Percentiles rank a stretch among this genome's conserved stretches.
Conservation (phyloP, 1,284 basidiomycete genomes). For the Pseudozyma flocculosa region DNA sequence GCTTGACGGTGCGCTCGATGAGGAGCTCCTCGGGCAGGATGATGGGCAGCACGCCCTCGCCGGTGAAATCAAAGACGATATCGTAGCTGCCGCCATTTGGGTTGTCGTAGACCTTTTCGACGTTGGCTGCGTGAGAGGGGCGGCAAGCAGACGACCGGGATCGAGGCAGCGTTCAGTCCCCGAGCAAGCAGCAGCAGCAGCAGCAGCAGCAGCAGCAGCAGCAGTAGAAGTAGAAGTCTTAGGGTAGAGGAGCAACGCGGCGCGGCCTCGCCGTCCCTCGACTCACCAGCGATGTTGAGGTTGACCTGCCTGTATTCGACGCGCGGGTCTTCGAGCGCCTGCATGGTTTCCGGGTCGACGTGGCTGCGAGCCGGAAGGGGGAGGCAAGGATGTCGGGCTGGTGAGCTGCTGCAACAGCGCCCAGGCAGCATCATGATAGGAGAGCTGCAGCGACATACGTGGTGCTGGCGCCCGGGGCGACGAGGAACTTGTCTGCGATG, state of each 20-base stretch:
- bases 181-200: too few relatives aligned
- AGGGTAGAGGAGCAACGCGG: too few relatives aligned
- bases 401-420: too few relatives aligned
- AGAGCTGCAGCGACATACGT: conserved; percentile 7
- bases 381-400: too few relatives aligned
- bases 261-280: too few relatives aligned
- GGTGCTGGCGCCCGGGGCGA: conserved; percentile 18
- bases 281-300: conserved; percentile 15
- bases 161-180: background rate
- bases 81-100: conserved; percentile 28
- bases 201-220: too few relatives aligned
- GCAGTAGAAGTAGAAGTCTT: too few relatives aligned
- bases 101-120: conserved; percentile 21
- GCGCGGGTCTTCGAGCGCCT: conserved; percentile 28
- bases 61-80: conserved; percentile 44
- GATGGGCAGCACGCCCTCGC: conserved; percentile 26
- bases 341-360: conserved; percentile 25
- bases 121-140: background rate
- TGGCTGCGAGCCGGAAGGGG: too few relatives aligned
- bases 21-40: conserved; percentile 31
- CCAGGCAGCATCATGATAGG: too few relatives aligned
- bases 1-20: conserved; percentile 36
- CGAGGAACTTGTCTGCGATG: conserved; percentile 42
- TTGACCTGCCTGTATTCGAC: conserved; percentile 47
- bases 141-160: background rate